Evolutionary conservation across 1,284 basidiomycete species (phyloP), one percentile per base, ranked within the genome.

Genomic region (Cutaneotrichosporon sp.): DNA sequence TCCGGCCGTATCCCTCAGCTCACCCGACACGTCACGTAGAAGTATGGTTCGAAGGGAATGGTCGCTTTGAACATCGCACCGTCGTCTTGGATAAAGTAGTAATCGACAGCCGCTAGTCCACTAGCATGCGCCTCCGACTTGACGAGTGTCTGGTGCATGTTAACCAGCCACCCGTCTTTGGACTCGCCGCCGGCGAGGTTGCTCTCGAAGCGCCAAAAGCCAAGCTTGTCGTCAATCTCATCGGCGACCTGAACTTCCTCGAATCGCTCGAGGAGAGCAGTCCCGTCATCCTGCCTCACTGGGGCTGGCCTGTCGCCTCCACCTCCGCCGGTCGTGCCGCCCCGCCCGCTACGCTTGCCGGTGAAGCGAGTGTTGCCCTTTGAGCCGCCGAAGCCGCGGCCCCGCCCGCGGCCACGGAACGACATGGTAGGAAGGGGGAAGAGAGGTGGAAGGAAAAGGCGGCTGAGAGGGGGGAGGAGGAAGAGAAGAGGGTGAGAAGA

Each of bases 81-180:
- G 69, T 98, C 94, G 74, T 99, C 95, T 81, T 98, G 89, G 71
- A 99, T 93, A 74, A 99, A 99, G 80, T 97, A 98, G 72, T 89
- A 97, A 75, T 99, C 96, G 11, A 99, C 95, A 11, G 90, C 94
- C 6, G 92, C 90, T 69, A 88, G 89, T 18, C 93, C 93, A 14
- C 86, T 86, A 8, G 90, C 85, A 82, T 88, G 88, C 52, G 90
- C 88, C 3, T 90, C 82, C 73, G 95, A 92, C 77, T 91, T 90
- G 21, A 97, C 78, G 5, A 97, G 81, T 0, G 93, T 97, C 88
- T 93, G 92, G 79, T 97, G 96, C 95, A 99, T 99, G 78, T 98
- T 98, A 67, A 99, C 89, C 76, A 99, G 83, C 97, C 97, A 99
- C 1, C 92, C 94, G 64, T 91, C 89, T 71, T 84, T 86, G 70